Evolutionary conservation across 2,329 filamentous ascomycete genomes (phyloP), one percentile per base, ranked within the genome.

Genomic region (Ilyonectria sp.): DNA sequence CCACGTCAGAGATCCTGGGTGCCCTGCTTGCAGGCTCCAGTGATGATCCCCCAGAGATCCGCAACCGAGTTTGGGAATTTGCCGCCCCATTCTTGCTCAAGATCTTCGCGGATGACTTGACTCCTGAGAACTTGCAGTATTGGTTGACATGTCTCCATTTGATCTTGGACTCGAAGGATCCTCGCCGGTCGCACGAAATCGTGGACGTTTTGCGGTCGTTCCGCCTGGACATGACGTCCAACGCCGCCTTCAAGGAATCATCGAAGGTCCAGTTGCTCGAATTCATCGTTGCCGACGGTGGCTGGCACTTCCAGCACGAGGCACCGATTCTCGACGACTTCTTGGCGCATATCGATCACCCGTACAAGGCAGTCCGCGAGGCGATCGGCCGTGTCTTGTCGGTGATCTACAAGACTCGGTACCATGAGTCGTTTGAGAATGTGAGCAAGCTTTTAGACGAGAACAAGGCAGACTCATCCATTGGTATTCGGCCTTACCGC

Each of bases 221-320:
- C 88, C 89, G 94, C 33, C 86, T 99, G 10, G 96, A 99, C 78
- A 95, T 98, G 92, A 86, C 90, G 6, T 98, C 95, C 0, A 98
- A 98, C 78, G 96, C 97, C 4, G 96, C 96, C 0, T 99, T 99
- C 87, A 99, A 99, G 80, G 97, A 99, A 79, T 97, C 95, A 62
- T 97, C 95, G 31, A 98, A 98, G 83, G 94, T 99, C 17, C 92
- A 96, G 71, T 85, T 99, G 33, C 86, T 99, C 19, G 94, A 98
- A 73, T 94, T 97, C 72, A 89, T 93, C 69, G 93, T 99, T 66
- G 91, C 91, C 50, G 94, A 97, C 75, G 89, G 91, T 40, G 96
- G 96, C 1, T 99, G 97, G 96, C 96, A 99, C 80, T 99, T 98
- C 86, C 94, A 94, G 69, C 86, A 94, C 11, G 94, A 97, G 73